These are phyloP conservation scores for Xylariaceae sp. DNA, from an alignment of 2,329 filamentous ascomycete genomes.

Conservation along the genomic window DNA sequence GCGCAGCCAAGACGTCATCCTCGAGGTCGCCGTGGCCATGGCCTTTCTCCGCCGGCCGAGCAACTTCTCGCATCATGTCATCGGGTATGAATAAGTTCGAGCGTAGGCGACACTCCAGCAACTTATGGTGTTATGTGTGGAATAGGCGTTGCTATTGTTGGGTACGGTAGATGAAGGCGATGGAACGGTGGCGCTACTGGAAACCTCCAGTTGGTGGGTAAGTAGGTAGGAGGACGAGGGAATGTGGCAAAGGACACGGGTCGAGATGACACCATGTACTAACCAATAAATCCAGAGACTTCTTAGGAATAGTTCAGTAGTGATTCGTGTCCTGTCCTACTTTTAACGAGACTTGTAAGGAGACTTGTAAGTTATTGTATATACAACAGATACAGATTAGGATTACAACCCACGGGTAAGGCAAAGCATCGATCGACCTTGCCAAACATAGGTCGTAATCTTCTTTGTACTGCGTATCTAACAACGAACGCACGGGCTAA, in stretches of 20 bases:
- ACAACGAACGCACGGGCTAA: not conserved
- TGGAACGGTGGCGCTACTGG: not conserved
- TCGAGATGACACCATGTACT: not conserved
- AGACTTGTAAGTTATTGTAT: too few species aligned
- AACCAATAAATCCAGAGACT: not conserved
- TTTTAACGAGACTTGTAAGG: too few species aligned
- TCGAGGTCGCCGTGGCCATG: conserved; percentile 41
- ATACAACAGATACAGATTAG: too few species aligned
- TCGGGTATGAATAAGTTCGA: conserved; percentile 22
- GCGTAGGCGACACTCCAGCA: not conserved
- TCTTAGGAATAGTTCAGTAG: not conserved
- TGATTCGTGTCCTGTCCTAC: not conserved
- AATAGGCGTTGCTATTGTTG: not conserved
- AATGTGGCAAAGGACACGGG: not conserved
- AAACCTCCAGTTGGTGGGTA: not conserved
- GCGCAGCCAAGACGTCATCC: conserved; percentile 55
- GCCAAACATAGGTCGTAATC: not conserved
- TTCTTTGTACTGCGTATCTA: too few species aligned
- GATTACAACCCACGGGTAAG: not conserved
- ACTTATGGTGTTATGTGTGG: not conserved
- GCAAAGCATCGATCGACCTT: too few species aligned
- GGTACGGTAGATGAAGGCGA: not conserved
- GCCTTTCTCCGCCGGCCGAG: conserved; percentile 40
- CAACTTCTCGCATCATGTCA: conserved; percentile 55
- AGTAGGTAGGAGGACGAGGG: not conserved